Conservation (phyloP, 305 asterid species). For the Vinca major region DNA sequence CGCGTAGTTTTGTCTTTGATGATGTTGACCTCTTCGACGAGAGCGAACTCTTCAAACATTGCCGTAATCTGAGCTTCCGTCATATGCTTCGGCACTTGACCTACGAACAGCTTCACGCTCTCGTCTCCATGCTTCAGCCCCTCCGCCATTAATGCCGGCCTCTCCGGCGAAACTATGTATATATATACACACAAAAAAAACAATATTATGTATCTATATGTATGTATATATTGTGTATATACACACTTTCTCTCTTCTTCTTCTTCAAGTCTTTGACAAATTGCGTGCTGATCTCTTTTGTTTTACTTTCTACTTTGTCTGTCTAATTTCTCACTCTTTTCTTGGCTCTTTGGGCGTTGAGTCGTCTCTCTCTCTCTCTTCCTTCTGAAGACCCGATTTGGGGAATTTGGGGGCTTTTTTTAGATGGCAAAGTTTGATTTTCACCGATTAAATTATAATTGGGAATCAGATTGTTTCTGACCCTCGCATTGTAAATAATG, state of each 20-base stretch:
- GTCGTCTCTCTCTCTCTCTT: slow-evolving; percentile 12
- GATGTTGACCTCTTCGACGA: slow-evolving; percentile 76
- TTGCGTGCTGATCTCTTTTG: slow-evolving; percentile 18
- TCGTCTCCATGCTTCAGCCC: slow-evolving; percentile 39
- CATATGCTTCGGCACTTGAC: slow-evolving; percentile 85
- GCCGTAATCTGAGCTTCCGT: slow-evolving; percentile 56
- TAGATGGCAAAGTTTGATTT: slow-evolving; percentile 38
- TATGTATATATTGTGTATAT: not conserved
- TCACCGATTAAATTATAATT: slow-evolving; percentile 21
- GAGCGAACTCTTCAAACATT: slow-evolving; percentile 58
- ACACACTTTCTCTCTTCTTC: slow-evolving; percentile 1
- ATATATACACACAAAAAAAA: too few species aligned
- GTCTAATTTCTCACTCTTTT: slow-evolving; percentile 10
- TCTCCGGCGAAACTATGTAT: slow-evolving; percentile 2
- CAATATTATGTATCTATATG: not conserved
- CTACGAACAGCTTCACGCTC: slow-evolving; percentile 81
- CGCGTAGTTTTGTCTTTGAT: slow-evolving; percentile 74
- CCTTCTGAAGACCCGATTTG: slow-evolving; percentile 2
- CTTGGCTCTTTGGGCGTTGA: slow-evolving; percentile 1
- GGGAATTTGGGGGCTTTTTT: slow-evolving; percentile 25
- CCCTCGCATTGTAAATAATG: slow-evolving; percentile 24
- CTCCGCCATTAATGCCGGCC: slow-evolving; percentile 53
- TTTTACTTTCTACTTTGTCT: slow-evolving; percentile 5
- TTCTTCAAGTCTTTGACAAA: slow-evolving; percentile 18
- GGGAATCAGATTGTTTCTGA: slow-evolving; percentile 4